phyloP scores from a whole-genome alignment of 2,329 filamentous ascomycete species.

The Polychaeton citri region DNA sequence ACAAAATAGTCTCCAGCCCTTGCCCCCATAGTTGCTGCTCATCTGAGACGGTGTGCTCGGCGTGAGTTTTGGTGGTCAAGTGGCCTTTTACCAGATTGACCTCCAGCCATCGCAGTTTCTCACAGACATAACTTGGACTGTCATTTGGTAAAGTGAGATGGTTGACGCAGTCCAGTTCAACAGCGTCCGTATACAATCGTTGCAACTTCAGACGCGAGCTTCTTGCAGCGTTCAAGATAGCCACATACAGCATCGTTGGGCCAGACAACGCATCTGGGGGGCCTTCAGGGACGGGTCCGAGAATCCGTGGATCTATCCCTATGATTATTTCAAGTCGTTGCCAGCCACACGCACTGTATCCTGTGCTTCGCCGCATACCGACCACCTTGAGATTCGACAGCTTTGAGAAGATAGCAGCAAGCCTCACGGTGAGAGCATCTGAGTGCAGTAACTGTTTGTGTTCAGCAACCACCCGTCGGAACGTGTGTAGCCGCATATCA shows the following conservation, averaged over 20 bases:
- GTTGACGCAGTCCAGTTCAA: slow-evolving; percentile 20
- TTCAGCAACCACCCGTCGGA: not conserved
- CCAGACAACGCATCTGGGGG: slow-evolving; percentile 7
- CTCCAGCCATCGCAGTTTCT: too few species aligned
- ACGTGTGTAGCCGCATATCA: not conserved
- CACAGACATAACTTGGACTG: too few species aligned
- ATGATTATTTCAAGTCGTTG: slow-evolving; percentile 8
- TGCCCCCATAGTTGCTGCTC: too few species aligned
- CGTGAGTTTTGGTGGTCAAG: too few species aligned
- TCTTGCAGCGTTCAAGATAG: slow-evolving; percentile 11
- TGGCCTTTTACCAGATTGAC: too few species aligned
- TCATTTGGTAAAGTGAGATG: too few species aligned
- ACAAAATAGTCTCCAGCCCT: too few species aligned
- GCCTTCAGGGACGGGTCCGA: slow-evolving; percentile 8
- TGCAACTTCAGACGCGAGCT: slow-evolving; percentile 7
- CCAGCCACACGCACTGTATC: slow-evolving; percentile 18
- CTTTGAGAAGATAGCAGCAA: slow-evolving; percentile 7
- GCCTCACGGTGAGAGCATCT: slow-evolving; percentile 1
- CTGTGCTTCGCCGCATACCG: slow-evolving; percentile 19
- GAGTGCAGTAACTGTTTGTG: not conserved
- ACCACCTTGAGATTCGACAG: slow-evolving; percentile 17
- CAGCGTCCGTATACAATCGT: slow-evolving; percentile 20
- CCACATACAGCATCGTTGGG: slow-evolving; percentile 14
- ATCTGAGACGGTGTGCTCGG: too few species aligned
- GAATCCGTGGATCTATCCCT: slow-evolving; percentile 16